Percentiles rank a stretch among this genome's conserved stretches.
Evolutionary conservation across 129 eudicot genomes (phyloP).

Genomic region (Daucus carota): DNA sequence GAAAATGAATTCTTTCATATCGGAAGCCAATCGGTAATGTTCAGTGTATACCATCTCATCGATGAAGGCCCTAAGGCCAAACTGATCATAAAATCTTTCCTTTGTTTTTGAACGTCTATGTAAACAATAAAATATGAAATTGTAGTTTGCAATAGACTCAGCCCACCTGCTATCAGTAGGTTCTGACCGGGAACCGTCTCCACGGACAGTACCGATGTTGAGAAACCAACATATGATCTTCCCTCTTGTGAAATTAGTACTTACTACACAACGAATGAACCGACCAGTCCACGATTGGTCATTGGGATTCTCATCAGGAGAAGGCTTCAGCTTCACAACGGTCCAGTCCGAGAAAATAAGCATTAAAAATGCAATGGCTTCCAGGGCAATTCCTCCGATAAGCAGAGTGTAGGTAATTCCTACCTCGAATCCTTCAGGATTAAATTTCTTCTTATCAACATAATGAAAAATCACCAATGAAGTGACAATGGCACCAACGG

Average conservation of each 20-base stretch:
- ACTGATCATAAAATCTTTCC: constrained; percentile 3
- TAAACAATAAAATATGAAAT: constrained; percentile 36
- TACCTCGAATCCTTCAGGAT: constrained; percentile 11
- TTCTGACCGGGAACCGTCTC: neutral
- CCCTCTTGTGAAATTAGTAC: neutral
- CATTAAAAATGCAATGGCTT: constrained; percentile 31
- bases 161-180: constrained; percentile 41
- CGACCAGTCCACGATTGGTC: neutral
- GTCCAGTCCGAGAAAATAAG: constrained; percentile 54
- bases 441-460: constrained; percentile 11
- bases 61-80: constrained; percentile 24
- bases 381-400: constrained; percentile 45
- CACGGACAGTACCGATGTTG: neutral
- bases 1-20: constrained; percentile 32
- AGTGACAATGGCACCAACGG: constrained; percentile 15
- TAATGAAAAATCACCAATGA: constrained; percentile 25
- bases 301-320: constrained; percentile 19
- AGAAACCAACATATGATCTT: constrained; percentile 10
- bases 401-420: constrained; percentile 43
- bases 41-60: constrained; percentile 27
- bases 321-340: constrained; percentile 16
- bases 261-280: constrained; percentile 43
- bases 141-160: constrained; percentile 29
- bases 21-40: neutral
- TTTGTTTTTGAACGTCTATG: neutral